phyloP scores from a whole-genome alignment of 441 rosid species.

The Euphorbia corollata region DNA sequence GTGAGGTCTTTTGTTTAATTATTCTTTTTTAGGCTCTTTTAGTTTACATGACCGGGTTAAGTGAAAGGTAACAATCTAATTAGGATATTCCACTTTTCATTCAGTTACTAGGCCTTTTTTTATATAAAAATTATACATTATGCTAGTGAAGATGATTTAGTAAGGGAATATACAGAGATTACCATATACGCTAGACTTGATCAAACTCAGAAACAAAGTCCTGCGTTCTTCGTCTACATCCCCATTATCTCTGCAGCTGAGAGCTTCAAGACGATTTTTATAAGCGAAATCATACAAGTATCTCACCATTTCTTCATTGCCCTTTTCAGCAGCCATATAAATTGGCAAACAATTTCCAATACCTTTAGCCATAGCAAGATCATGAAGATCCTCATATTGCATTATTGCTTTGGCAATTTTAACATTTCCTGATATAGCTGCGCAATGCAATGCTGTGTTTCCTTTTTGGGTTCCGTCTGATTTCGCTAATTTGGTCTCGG shows the following conservation, averaged over 20 bases:
- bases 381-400: conserved; percentile 4
- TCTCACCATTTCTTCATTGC: conserved; percentile 9
- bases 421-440: conserved; percentile 14
- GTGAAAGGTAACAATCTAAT: too few relatives aligned
- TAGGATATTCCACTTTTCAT: too few relatives aligned
- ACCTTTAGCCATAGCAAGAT: conserved; percentile 15
- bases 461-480: not conserved
- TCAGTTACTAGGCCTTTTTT: too few relatives aligned
- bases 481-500: not conserved
- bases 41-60: too few relatives aligned
- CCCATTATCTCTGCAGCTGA: too few relatives aligned
- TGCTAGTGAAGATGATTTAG: too few relatives aligned
- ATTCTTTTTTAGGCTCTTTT: too few relatives aligned
- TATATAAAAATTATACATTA: too few relatives aligned
- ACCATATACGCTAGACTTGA: conserved; percentile 7
- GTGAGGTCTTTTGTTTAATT: too few relatives aligned
- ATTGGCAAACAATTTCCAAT: conserved; percentile 7
- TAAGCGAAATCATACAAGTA: not conserved
- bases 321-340: conserved; percentile 14
- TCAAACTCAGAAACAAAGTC: conserved; percentile 1
- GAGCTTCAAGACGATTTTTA: not conserved
- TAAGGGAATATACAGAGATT: not conserved
- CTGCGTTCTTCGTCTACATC: not conserved
- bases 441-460: conserved; percentile 21
- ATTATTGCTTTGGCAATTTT: conserved; percentile 24